phyloP scores from a whole-genome alignment of 257 asterid genomes.

The Solanum sejunctum region DNA sequence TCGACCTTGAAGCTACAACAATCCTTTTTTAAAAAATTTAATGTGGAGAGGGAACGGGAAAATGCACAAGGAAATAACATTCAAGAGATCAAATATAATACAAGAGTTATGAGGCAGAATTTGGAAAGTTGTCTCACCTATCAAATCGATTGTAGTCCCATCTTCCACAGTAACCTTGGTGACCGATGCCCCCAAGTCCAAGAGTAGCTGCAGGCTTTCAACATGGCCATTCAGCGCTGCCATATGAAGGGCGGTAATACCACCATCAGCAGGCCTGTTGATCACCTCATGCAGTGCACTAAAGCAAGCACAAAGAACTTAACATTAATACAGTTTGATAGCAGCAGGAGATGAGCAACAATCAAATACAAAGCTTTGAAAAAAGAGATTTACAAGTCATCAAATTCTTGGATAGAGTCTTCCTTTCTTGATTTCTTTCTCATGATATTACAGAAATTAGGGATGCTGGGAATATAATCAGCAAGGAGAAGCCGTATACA shows the following conservation, averaged over 20 bases:
- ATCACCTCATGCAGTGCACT: slow-evolving; percentile 61
- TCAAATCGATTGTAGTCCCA: slow-evolving; percentile 75
- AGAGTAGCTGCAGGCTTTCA: slow-evolving; percentile 63
- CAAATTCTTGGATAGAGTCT: slow-evolving; percentile 39
- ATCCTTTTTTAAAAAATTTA: neutral
- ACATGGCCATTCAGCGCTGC: slow-evolving; percentile 76
- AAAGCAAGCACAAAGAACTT: neutral
- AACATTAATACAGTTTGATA: neutral
- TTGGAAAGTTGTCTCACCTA: slow-evolving; percentile 25
- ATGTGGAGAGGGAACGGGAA: neutral
- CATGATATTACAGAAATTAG: slow-evolving; percentile 44
- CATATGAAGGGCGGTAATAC: slow-evolving; percentile 88
- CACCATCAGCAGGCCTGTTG: slow-evolving; percentile 80
- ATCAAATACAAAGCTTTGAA: neutral
- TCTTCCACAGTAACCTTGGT: slow-evolving; percentile 54
- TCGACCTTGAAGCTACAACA: neutral
- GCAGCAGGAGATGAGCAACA: neutral
- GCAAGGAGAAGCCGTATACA: slow-evolving; percentile 77
- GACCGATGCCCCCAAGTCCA: slow-evolving; percentile 74
- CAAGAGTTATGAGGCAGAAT: neutral
- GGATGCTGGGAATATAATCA: slow-evolving; percentile 69
- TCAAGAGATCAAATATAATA: neutral
- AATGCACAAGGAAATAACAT: neutral
- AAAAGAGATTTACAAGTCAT: slow-evolving; percentile 14
- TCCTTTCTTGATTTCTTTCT: slow-evolving; percentile 26